Evolutionary conservation across 148 eudicot species (phyloP).

Genomic region (Rhododendron kiyosumense): DNA sequence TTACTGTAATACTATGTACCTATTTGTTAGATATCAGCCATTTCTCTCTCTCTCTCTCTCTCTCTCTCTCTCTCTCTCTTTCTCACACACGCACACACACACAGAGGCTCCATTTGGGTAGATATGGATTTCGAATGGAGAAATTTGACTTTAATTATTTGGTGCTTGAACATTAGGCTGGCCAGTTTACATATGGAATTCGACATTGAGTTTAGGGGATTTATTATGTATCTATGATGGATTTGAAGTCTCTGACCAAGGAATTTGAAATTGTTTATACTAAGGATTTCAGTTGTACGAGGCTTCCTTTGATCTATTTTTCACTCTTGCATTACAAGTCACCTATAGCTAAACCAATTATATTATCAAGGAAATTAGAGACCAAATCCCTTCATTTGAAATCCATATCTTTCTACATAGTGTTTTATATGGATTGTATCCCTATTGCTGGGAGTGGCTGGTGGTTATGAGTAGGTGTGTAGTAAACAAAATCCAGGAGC

Average conservation of each 20-base stretch:
- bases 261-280: neutral
- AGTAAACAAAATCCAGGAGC: neutral
- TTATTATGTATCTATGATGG: neutral
- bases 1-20: no score
- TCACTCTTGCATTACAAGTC: neutral
- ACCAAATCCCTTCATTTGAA: neutral
- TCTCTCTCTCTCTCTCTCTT: neutral
- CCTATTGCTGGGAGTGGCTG: neutral
- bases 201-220: neutral
- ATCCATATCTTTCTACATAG: neutral
- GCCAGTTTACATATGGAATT: neutral
- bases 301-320: neutral
- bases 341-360: neutral
- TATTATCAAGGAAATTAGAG: neutral
- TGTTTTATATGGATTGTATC: neutral
- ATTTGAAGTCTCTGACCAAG: neutral
- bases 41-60: neutral
- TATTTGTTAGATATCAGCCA: no score
- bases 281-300: no score
- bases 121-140: neutral
- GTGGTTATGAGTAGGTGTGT: neutral
- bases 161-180: neutral
- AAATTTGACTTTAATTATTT: no score
- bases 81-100: neutral
- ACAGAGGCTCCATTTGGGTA: no score